phyloP scores from a whole-genome alignment of 1,139 yeast genomes.

The Taphrina communis region DNA sequence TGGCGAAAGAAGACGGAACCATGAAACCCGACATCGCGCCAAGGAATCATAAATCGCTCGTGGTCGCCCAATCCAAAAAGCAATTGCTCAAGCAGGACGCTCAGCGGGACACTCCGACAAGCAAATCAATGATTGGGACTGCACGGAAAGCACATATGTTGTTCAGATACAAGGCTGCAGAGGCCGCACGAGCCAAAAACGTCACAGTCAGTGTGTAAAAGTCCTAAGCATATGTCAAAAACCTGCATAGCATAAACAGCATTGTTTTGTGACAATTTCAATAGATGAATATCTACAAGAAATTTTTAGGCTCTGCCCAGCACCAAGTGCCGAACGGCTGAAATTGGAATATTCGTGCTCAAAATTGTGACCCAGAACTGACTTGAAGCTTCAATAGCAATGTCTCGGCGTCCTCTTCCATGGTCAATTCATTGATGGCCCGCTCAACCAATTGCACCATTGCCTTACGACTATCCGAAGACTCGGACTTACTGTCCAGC shows the following conservation, averaged over 20 bases:
- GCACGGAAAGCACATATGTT: slow-evolving; percentile 4
- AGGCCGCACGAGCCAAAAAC: slow-evolving; percentile 8
- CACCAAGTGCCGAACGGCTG: too few species aligned
- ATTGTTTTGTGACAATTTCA: too few species aligned
- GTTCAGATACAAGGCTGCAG: slow-evolving; percentile 21
- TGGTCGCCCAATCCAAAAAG: not conserved
- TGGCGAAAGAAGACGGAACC: slow-evolving; percentile 38
- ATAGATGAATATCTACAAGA: too few species aligned
- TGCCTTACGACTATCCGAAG: slow-evolving; percentile 1
- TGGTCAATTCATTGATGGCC: slow-evolving; percentile 4
- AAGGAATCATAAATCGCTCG: not conserved
- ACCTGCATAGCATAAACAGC: slow-evolving; percentile 7
- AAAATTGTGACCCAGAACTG: not conserved
- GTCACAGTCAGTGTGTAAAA: not conserved
- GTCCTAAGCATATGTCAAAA: not conserved
- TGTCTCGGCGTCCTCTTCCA: slow-evolving; percentile 10
- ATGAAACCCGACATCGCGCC: slow-evolving; percentile 1
- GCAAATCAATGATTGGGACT: not conserved
- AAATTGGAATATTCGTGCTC: not conserved
- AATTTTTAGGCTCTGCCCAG: too few species aligned
- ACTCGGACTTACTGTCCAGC: not conserved
- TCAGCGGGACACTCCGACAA: not conserved
- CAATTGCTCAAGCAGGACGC: not conserved
- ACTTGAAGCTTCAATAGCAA: slow-evolving; percentile 12
- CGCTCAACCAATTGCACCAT: not conserved